Evolutionary conservation across 2,329 filamentous ascomycete species (phyloP).

Genomic region (Fusarium pseudograminearum): DNA sequence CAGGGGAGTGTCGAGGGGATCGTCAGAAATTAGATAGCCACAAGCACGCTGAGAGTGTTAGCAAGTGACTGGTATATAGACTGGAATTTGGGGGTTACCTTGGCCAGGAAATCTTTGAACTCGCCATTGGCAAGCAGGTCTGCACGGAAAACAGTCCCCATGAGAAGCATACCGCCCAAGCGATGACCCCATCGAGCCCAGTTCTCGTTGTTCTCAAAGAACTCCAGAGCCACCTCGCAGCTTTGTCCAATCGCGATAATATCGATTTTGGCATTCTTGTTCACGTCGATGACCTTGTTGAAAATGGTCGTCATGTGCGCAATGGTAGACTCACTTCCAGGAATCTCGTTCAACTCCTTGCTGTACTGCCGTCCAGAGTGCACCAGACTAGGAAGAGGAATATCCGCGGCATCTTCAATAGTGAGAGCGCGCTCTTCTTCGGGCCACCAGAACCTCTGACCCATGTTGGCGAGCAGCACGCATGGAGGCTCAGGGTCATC

Average conservation of each 20-base stretch:
- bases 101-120: slow-evolving; percentile 64
- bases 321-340: slow-evolving; percentile 65
- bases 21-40: slow-evolving; percentile 68
- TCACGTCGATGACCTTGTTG: slow-evolving; percentile 66
- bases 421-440: slow-evolving; percentile 71
- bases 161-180: slow-evolving; percentile 62
- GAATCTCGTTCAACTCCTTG: slow-evolving; percentile 69
- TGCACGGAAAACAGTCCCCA: slow-evolving; percentile 61
- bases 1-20: slow-evolving; percentile 65
- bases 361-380: slow-evolving; percentile 67
- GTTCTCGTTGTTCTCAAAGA: slow-evolving; percentile 67
- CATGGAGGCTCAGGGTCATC: slow-evolving; percentile 60
- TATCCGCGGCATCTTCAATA: slow-evolving; percentile 64
- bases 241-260: slow-evolving; percentile 78
- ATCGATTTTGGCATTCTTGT: slow-evolving; percentile 68
- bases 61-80: slow-evolving; percentile 21
- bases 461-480: slow-evolving; percentile 81
- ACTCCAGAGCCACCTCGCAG: slow-evolving; percentile 67
- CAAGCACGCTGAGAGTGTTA: slow-evolving; percentile 63
- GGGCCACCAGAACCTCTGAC: slow-evolving; percentile 82
- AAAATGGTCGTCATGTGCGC: slow-evolving; percentile 78
- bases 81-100: slow-evolving; percentile 52
- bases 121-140: slow-evolving; percentile 56
- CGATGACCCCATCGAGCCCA: slow-evolving; percentile 60
- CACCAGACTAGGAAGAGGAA: slow-evolving; percentile 73